Evolutionary conservation across 2,329 filamentous ascomycete species (phyloP), one percentile per base, ranked within the genome.

Genomic region (Bertia moriformis): DNA sequence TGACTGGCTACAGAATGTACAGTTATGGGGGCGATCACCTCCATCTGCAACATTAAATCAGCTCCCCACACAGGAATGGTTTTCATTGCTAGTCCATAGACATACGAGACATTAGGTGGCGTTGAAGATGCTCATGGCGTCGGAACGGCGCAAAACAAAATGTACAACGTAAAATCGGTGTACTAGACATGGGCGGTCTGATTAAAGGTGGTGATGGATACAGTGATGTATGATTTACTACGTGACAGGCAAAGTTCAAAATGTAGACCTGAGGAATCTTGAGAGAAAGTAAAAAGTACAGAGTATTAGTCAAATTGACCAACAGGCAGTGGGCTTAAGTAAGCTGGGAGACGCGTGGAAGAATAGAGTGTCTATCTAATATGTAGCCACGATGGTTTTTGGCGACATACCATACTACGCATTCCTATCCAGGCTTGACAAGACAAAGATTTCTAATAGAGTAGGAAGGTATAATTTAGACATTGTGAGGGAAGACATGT

Each of bases 111-210:
- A 43, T 45, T 22, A 45, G 48, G 40, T 60, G 58, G 18, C 58
- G 56, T 33, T 54, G 49, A 3, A 60, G 44, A 42, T 60, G 57
- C 40, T 59, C 57, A 4, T 53, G 51, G 17, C 57, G 47, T 44
- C 58, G 59, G 48, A 59, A 60, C 4, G 47, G 47, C 41, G 55
- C 59, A 35, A 40, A 48, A 39, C 57, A 60, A 20, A 52, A 40
- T 4, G 48, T 44, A 40, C 56, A 59, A n/a, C n/a, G n/a, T n/a
- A n/a, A n/a, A n/a, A n/a, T n/a, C n/a, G n/a, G n/a, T n/a, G n/a
- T n/a, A n/a, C n/a, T n/a, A n/a, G n/a, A n/a, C n/a, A n/a, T n/a
- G n/a, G n/a, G n/a, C n/a, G n/a, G n/a, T n/a, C 37, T 50, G 49
- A 40, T 54, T 45, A 29, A n/a, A n/a, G n/a, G 10, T 29, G 42